Evolutionary conservation across 768 basidiomycete genomes (phyloP).

Genomic region (Pleurotus salmoneostramineus): DNA sequence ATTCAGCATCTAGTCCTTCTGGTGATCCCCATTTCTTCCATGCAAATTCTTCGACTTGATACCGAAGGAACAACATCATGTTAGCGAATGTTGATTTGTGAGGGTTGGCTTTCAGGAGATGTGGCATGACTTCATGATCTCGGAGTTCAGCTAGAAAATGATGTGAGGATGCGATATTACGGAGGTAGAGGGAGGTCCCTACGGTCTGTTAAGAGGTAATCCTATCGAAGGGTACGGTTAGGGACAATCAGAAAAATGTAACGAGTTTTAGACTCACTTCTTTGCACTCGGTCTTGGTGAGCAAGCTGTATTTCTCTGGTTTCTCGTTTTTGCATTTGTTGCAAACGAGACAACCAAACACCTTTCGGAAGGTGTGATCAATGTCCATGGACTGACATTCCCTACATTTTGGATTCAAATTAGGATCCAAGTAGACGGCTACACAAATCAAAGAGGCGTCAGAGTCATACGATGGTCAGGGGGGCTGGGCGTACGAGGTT

Average conservation of each 20-base stretch:
- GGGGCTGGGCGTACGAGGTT: constrained; percentile 53
- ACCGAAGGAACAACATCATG: constrained; percentile 97
- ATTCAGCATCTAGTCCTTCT: constrained; percentile 88
- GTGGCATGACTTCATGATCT: constrained; percentile 89
- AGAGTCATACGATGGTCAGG: neutral
- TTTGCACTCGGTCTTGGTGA: constrained; percentile 99
- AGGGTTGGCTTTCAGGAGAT: constrained; percentile 91
- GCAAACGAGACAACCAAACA: constrained; percentile 86
- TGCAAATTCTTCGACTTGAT: constrained; percentile 93
- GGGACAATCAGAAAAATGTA: constrained; percentile 3
- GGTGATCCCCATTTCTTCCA: constrained; percentile 98
- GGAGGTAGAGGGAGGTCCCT: constrained; percentile 21
- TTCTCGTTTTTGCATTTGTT: constrained; percentile 84
- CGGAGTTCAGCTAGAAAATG: constrained; percentile 75
- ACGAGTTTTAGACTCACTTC: constrained; percentile 50
- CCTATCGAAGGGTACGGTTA: constrained; percentile 36
- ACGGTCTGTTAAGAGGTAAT: constrained; percentile 95
- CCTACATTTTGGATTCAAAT: constrained; percentile 75
- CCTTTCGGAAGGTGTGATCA: constrained; percentile 75
- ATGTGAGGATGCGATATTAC: constrained; percentile 4
- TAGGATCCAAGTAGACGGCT: constrained; percentile 79
- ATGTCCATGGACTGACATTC: constrained; percentile 90
- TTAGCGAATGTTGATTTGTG: constrained; percentile 95
- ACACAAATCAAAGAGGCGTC: constrained; percentile 5
- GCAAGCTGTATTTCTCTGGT: constrained; percentile 89